Percentiles rank a stretch among this genome's conserved stretches.
These are phyloP conservation scores for Erodium texanum DNA, from an alignment of 441 rosid genomes.

Conservation along the genomic window DNA sequence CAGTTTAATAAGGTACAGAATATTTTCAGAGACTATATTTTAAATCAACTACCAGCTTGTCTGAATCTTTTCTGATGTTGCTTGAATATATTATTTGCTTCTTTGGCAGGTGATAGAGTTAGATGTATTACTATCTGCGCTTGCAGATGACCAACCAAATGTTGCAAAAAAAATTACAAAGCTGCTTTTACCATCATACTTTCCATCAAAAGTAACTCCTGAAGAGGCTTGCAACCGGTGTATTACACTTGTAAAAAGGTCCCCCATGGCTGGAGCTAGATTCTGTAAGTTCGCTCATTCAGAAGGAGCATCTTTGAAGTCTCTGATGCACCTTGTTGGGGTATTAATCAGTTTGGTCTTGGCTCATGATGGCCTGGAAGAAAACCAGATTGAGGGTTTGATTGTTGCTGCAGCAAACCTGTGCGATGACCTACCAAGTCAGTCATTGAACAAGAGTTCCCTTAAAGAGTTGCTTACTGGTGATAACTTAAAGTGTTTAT, in stretches of 20 bases:
- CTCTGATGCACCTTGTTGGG: conserved; percentile 56
- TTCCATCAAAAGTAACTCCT: conserved; percentile 56
- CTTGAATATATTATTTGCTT: conserved; percentile 17
- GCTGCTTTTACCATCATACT: conserved; percentile 80
- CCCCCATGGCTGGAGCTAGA: conserved; percentile 82
- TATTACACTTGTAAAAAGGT: conserved; percentile 65
- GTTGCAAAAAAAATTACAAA: conserved; percentile 68
- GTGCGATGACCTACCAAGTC: conserved; percentile 47
- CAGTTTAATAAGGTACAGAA: conserved; percentile 77
- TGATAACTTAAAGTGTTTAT: conserved; percentile 44
- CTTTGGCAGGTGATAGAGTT: conserved; percentile 61
- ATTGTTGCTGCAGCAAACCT: conserved; percentile 47
- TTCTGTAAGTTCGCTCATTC: conserved; percentile 65
- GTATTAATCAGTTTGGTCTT: conserved; percentile 44
- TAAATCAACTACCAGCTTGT: conserved; percentile 5
- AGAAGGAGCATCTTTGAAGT: conserved; percentile 56
- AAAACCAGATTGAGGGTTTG: conserved; percentile 62
- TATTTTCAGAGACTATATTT: conserved; percentile 14
- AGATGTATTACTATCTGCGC: conserved; percentile 53
- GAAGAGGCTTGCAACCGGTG: conserved; percentile 87
- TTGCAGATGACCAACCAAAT: conserved; percentile 63
- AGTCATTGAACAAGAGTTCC: conserved; percentile 37
- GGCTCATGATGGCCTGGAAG: conserved; percentile 37
- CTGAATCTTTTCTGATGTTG: conserved; percentile 7
- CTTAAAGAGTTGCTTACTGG: conserved; percentile 49